phyloP scores from a whole-genome alignment of 1,284 basidiomycete genomes.

The Earliella scabrosa region DNA sequence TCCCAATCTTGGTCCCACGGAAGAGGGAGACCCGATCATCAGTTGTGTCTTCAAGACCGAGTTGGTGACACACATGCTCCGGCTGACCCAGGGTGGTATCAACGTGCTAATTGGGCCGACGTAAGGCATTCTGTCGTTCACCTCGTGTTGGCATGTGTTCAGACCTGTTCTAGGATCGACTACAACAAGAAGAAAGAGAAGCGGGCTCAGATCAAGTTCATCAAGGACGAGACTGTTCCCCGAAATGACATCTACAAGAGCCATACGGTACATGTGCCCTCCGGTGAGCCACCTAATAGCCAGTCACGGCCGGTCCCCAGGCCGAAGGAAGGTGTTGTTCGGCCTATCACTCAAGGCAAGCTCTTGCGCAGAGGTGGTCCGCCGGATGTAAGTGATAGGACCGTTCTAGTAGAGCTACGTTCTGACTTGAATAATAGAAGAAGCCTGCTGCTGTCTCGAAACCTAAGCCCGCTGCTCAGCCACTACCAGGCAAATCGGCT shows the following conservation, averaged over 20 bases:
- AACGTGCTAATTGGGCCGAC: slow-evolving; percentile 76
- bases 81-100: slow-evolving; percentile 80
- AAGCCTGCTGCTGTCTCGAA: slow-evolving; percentile 44
- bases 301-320: slow-evolving; percentile 84
- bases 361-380: slow-evolving; percentile 80
- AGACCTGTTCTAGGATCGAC: slow-evolving; percentile 59
- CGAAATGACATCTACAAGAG: slow-evolving; percentile 94
- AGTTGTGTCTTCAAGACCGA: slow-evolving; percentile 98
- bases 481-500: slow-evolving; percentile 57
- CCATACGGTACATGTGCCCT: slow-evolving; percentile 85
- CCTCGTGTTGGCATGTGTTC: neutral
- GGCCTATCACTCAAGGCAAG: slow-evolving; percentile 87
- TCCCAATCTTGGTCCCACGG: slow-evolving; percentile 76
- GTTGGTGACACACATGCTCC: slow-evolving; percentile 82
- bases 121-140: slow-evolving; percentile 54
- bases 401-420: neutral
- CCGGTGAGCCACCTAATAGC: slow-evolving; percentile 87
- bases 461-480: slow-evolving; percentile 60
- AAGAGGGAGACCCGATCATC: slow-evolving; percentile 96
- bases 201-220: slow-evolving; percentile 84
- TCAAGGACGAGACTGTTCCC: slow-evolving; percentile 88
- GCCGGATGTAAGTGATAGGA: slow-evolving; percentile 49
- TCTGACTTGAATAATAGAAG: slow-evolving; percentile 4
- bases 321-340: slow-evolving; percentile 83
- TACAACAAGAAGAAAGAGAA: slow-evolving; percentile 99